Evolutionary conservation across 2,329 filamentous ascomycete genomes (phyloP), one percentile per base, ranked within the genome.

Genomic region (Rhytidhysteron rufulum): DNA sequence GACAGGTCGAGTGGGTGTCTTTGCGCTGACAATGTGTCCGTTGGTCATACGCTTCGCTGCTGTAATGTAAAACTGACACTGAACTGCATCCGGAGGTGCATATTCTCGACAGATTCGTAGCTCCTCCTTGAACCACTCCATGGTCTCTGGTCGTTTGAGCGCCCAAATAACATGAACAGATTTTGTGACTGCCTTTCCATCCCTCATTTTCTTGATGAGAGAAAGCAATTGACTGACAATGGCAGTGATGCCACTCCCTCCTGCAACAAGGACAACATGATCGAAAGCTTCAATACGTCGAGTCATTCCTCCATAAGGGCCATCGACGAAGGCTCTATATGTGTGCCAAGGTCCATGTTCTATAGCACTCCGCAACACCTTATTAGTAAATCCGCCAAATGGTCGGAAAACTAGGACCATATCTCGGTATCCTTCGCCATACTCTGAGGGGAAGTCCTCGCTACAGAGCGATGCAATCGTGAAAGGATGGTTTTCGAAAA

Each of bases 81-180:
- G 87, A 7, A 96, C 86, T 21, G 86, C 85, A 58, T 93, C 88
- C 0, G 87, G 86, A 1, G 91, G 91, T 8, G 91, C 90, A 36
- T 82, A 85, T 65, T 96, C 88, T 54, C 88, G 80, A 67, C 91
- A 95, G 55, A 96, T 95, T 34, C 89, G 80, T 43, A 96, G 74
- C 64, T 96, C 91, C 67, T 96, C 90, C 50, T 88, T 86, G 74
- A 96, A 97, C 91, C 91, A 97, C 61, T 96, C 88, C 82, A 97
- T 88, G 1, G 88, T 88, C 64, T 96, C 91, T 11, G 93, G 82
- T 41, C 86, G 81, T 67, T 93, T 95, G 50, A 96, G 73, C 4
- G 90, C 83, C 91, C 91, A 97, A n/a, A 97, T 80, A 1, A 97
- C 87, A 13, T 93, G 85, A 4, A 97, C 85, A 49, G 85, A 87